These are phyloP conservation scores for Schizophyllum amplum DNA, from an alignment of 1,284 basidiomycete genomes.

Conservation along the genomic window DNA sequence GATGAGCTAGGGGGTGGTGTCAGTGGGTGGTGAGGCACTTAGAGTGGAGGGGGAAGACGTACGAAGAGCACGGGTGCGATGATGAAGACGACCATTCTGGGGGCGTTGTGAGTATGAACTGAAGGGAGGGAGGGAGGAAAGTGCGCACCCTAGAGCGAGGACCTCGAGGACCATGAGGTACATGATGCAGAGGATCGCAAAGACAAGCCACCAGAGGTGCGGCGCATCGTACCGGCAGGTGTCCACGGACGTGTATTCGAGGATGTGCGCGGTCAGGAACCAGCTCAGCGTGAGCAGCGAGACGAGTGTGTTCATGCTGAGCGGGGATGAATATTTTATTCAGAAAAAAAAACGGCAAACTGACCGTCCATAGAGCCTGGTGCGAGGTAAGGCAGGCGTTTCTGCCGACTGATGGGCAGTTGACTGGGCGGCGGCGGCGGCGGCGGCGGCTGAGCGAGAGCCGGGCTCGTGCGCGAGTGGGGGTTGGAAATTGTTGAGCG, in stretches of 20 bases:
- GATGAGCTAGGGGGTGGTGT: slow-evolving; percentile 41
- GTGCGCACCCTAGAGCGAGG: slow-evolving; percentile 41
- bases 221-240: slow-evolving; percentile 64
- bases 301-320: slow-evolving; percentile 52
- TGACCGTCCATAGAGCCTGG: slow-evolving; percentile 11
- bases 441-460: neutral
- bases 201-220: slow-evolving; percentile 77
- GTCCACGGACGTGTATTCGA: slow-evolving; percentile 65
- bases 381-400: slow-evolving; percentile 6
- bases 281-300: slow-evolving; percentile 66
- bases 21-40: slow-evolving; percentile 7
- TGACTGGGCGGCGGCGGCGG: neutral
- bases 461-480: neutral
- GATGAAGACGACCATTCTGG: slow-evolving; percentile 56
- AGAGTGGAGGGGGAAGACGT: slow-evolving; percentile 22
- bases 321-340: too few species aligned
- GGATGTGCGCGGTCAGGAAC: slow-evolving; percentile 72
- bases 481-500: neutral
- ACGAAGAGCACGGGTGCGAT: slow-evolving; percentile 71
- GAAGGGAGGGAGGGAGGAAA: too few species aligned
- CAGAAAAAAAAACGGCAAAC: neutral
- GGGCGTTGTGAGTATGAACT: too few species aligned
- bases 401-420: slow-evolving; percentile 5
- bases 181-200: slow-evolving; percentile 70
- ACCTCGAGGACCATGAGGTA: slow-evolving; percentile 67